Conservation (phyloP, 2,329 filamentous ascomycete genomes). For the Stachybotrys elegans region DNA sequence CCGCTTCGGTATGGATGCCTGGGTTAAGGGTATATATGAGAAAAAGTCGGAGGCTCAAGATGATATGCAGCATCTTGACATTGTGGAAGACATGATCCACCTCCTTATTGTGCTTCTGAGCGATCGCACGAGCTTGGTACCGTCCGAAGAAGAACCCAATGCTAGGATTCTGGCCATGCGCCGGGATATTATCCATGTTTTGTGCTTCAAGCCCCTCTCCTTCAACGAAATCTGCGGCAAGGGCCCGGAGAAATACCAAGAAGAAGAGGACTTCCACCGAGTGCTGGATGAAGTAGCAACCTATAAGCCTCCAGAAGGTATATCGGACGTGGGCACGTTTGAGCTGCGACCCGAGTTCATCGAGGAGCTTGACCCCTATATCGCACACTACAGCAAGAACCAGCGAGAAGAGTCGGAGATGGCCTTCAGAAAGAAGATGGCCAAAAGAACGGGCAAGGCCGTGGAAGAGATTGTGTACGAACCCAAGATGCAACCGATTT, state of each 20-base stretch:
- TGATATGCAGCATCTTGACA: constrained; percentile 81
- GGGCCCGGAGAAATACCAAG: constrained; percentile 82
- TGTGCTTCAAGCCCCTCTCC: constrained; percentile 94
- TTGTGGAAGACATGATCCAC: constrained; percentile 94
- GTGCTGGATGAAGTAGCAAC: constrained; percentile 83
- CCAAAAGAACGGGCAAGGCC: constrained; percentile 78
- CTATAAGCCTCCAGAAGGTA: constrained; percentile 84
- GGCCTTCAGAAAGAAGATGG: constrained; percentile 81
- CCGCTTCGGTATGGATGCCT: constrained; percentile 80
- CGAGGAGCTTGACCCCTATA: constrained; percentile 89
- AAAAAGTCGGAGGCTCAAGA: constrained; percentile 71
- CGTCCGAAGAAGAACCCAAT: constrained; percentile 59
- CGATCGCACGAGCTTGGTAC: constrained; percentile 76
- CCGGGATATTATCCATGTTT: constrained; percentile 84
- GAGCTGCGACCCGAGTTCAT: constrained; percentile 83
- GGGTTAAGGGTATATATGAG: constrained; percentile 80
- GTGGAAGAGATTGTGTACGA: constrained; percentile 86
- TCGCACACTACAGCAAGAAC: constrained; percentile 93
- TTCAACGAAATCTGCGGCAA: constrained; percentile 88
- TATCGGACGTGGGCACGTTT: constrained; percentile 91
- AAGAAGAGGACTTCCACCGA: constrained; percentile 80
- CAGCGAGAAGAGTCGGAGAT: constrained; percentile 92
- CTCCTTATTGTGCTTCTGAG: constrained; percentile 86
- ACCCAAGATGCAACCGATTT: constrained; percentile 72
- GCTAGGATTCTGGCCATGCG: constrained; percentile 69